A percentile compares a stretch with the other conserved stretches of the same genome.
Evolutionary conservation across 2,329 filamentous ascomycete genomes (phyloP).

Genomic region (Colletotrichum musicola): DNA sequence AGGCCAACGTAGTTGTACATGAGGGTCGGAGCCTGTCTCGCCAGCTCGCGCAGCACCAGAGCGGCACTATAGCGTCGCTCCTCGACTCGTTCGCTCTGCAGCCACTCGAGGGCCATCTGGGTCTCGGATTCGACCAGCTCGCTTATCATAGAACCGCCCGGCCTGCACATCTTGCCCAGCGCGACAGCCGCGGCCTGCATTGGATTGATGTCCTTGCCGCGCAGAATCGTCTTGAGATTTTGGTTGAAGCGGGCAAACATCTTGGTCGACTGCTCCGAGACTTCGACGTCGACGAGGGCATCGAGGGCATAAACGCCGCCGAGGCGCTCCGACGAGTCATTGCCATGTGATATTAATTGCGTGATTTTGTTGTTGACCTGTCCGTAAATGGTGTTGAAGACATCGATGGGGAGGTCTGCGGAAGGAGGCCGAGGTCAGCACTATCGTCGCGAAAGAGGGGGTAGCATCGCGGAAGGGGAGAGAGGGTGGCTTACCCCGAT

Average conservation of each 20-base stretch:
- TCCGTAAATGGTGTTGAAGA: conserved; percentile 74
- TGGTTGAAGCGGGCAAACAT: conserved; percentile 90
- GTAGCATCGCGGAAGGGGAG: conserved; percentile 9
- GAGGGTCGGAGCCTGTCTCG: conserved; percentile 91
- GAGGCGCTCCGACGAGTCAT: conserved; percentile 87
- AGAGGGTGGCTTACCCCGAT: conserved; percentile 61
- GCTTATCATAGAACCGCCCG: conserved; percentile 92
- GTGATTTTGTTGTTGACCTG: conserved; percentile 69
- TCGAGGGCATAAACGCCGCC: conserved; percentile 94
- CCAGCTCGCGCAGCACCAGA: conserved; percentile 89
- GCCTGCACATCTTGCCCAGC: conserved; percentile 89
- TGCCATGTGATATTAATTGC: conserved; percentile 82
- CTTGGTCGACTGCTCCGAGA: conserved; percentile 92
- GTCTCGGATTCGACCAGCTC: conserved; percentile 97
- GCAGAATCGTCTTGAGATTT: conserved; percentile 87
- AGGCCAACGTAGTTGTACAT: conserved; percentile 97
- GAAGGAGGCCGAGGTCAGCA: conserved; percentile 23
- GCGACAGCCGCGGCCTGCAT: conserved; percentile 92
- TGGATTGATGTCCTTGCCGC: conserved; percentile 90
- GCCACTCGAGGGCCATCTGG: conserved; percentile 95
- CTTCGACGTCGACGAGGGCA: conserved; percentile 94
- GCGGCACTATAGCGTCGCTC: conserved; percentile 94
- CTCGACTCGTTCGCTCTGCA: conserved; percentile 94
- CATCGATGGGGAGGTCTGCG: conserved; percentile 81
- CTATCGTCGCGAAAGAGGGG: not conserved